Evolutionary conservation across 495 filamentous ascomycete genomes (phyloP).

Genomic region (Penicillium maclennaniae): DNA sequence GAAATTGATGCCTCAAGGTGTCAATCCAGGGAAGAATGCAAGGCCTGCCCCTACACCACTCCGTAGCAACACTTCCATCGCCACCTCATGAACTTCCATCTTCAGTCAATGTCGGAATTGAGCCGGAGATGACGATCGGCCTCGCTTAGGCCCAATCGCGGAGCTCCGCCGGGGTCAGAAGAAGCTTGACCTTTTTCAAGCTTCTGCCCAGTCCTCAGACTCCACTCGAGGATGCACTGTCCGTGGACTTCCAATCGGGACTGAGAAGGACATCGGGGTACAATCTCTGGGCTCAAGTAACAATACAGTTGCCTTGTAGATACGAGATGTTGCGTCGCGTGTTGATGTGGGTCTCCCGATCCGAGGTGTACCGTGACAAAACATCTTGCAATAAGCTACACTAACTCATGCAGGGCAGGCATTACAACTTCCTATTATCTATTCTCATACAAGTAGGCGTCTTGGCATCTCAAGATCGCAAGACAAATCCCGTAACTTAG

Average conservation of each 20-base stretch:
- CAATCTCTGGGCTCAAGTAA: neutral
- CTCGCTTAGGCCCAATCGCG: neutral
- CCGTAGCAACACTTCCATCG: neutral
- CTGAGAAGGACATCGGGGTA: neutral
- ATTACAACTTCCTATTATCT: too few relatives aligned
- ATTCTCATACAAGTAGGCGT: too few relatives aligned
- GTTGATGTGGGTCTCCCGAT: neutral
- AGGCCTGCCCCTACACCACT: too few relatives aligned
- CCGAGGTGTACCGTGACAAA: neutral
- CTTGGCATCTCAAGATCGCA: too few relatives aligned
- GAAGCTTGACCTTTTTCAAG: neutral
- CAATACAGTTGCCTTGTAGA: neutral
- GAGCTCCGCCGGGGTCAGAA: neutral
- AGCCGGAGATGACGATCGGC: neutral
- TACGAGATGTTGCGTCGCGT: neutral
- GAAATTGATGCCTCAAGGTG: neutral
- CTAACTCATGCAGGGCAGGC: neutral
- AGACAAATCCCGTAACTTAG: too few relatives aligned
- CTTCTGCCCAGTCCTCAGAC: neutral
- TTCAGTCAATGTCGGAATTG: neutral
- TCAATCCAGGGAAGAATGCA: neutral
- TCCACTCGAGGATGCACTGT: neutral
- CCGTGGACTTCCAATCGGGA: neutral
- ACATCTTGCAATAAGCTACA: neutral
- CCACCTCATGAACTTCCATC: neutral